Conservation (phyloP, 352 stramenopile genomes). For the Hyaloperonospora brassicae region DNA sequence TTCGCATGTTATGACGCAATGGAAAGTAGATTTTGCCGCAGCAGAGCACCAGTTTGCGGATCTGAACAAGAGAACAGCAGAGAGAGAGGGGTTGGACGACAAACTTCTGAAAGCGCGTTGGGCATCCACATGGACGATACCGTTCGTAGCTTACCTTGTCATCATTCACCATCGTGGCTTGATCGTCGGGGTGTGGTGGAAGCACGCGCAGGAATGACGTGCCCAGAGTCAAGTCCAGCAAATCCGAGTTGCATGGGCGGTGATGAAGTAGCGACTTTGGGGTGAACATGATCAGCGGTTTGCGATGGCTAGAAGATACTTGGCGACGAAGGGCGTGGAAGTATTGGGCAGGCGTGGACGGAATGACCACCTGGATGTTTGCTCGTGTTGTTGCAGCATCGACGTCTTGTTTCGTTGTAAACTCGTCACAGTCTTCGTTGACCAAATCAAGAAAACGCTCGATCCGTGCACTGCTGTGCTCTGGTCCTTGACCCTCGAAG, state of each 20-base stretch:
- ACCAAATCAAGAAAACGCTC: constrained; percentile 78
- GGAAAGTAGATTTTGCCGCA: constrained; percentile 84
- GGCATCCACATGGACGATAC: neutral
- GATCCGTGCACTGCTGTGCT: constrained; percentile 79
- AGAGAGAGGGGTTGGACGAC: constrained; percentile 3
- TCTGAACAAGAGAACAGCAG: constrained; percentile 23
- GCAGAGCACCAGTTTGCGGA: constrained; percentile 74
- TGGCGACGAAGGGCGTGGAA: constrained; percentile 92
- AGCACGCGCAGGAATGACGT: constrained; percentile 64
- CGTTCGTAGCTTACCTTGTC: constrained; percentile 35
- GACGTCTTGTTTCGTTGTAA: constrained; percentile 33
- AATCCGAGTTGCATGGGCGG: constrained; percentile 68
- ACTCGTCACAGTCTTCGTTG: constrained; percentile 67
- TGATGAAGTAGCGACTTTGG: constrained; percentile 83
- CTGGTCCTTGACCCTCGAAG: constrained; percentile 80
- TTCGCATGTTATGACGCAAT: constrained; percentile 51
- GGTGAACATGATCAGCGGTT: constrained; percentile 74
- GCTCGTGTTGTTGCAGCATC: constrained; percentile 39
- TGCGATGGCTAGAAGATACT: constrained; percentile 58
- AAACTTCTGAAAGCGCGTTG: constrained; percentile 1
- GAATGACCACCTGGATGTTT: constrained; percentile 75
- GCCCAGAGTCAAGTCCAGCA: constrained; percentile 49
- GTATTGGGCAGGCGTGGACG: constrained; percentile 91
- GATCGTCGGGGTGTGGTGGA: constrained; percentile 62
- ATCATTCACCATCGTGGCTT: constrained; percentile 52